Percentiles rank a stretch among this genome's conserved stretches.
phyloP scores from a whole-genome alignment of 768 basidiomycete species.

The Strobilomyces echinocephalus region DNA sequence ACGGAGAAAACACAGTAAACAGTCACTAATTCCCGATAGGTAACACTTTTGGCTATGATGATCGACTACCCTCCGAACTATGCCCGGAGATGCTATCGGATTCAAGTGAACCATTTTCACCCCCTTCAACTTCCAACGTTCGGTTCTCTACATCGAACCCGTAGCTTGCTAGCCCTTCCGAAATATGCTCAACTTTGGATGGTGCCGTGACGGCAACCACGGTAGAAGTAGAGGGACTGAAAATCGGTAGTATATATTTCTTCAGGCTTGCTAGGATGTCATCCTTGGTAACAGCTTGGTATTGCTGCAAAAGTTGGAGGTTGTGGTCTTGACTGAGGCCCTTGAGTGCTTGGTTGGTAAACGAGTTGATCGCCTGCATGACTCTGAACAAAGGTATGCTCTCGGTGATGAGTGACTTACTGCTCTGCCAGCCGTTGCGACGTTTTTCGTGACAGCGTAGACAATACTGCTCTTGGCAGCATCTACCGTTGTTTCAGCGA shows the following conservation, averaged over 20 bases:
- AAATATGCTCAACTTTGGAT: slow-evolving; percentile 70
- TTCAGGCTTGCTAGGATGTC: slow-evolving; percentile 67
- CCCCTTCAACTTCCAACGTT: slow-evolving; percentile 58
- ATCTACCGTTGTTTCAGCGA: slow-evolving; percentile 79
- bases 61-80: slow-evolving; percentile 21
- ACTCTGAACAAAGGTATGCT: slow-evolving; percentile 4
- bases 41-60: background rate
- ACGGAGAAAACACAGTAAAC: background rate
- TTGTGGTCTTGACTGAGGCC: slow-evolving; percentile 72
- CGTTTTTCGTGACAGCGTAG: slow-evolving; percentile 70
- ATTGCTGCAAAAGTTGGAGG: slow-evolving; percentile 70
- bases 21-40: background rate
- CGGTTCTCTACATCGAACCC: slow-evolving; percentile 80
- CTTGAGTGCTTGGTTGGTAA: slow-evolving; percentile 88
- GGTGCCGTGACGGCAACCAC: slow-evolving; percentile 82
- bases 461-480: slow-evolving; percentile 92
- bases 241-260: slow-evolving; percentile 80
- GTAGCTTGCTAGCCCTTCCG: slow-evolving; percentile 51
- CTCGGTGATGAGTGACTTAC: slow-evolving; percentile 41
- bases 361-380: slow-evolving; percentile 70
- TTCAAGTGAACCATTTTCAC: slow-evolving; percentile 38
- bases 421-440: slow-evolving; percentile 83
- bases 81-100: slow-evolving; percentile 30
- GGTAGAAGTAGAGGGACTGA: slow-evolving; percentile 69
- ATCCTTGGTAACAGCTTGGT: slow-evolving; percentile 72